Conservation (phyloP, 1,284 basidiomycete genomes). For the Trametes hirsuta region DNA sequence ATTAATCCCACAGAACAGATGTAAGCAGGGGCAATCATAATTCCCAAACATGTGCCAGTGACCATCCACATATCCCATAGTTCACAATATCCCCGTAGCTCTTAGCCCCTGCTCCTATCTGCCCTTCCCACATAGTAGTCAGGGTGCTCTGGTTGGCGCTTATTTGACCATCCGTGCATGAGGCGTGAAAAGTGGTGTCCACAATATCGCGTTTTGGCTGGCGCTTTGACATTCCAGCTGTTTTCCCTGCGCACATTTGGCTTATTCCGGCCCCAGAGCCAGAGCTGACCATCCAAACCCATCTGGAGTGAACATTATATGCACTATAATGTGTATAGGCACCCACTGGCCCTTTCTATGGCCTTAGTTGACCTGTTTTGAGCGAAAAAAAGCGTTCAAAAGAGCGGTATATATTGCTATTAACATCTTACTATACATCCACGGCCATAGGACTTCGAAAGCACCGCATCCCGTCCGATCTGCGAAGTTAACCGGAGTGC, state of each 20-base stretch:
- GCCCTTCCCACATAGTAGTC: conserved; percentile 14
- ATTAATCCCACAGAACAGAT: background rate
- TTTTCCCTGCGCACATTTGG: conserved; percentile 2
- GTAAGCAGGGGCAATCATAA: background rate
- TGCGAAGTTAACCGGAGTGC: conserved; percentile 81
- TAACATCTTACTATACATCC: conserved; percentile 43
- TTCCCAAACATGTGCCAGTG: background rate
- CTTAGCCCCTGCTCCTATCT: background rate
- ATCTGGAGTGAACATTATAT: background rate
- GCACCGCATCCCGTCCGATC: conserved; percentile 82
- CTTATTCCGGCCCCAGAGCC: no score
- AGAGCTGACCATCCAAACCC: no score
- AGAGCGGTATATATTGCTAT: conserved; percentile 12
- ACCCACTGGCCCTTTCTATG: background rate
- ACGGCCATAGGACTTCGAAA: conserved; percentile 81
- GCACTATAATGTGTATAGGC: background rate
- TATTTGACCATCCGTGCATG: conserved; percentile 12
- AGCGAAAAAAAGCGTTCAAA: background rate
- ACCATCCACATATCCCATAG: background rate
- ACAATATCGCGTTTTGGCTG: conserved; percentile 28
- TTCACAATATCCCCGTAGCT: background rate
- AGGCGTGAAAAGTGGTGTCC: conserved; percentile 27
- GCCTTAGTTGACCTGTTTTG: background rate
- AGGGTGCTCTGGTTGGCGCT: conserved; percentile 11
- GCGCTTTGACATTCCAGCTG: background rate